phyloP scores from a whole-genome alignment of 768 basidiomycete genomes.

The Phylloporus sp. region DNA sequence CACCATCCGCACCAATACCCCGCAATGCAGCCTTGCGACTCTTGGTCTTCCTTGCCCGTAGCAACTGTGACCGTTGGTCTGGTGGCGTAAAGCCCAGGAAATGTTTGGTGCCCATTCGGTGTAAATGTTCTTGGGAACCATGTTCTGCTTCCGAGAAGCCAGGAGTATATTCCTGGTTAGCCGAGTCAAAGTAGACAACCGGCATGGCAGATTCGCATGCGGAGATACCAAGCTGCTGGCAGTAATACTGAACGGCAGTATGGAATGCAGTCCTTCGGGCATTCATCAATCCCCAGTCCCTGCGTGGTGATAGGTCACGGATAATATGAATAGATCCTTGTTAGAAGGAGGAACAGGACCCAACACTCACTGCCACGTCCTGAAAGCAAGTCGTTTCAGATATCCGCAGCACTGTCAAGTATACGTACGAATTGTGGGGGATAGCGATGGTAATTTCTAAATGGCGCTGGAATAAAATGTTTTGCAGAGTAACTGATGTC shows the following conservation, averaged over 20 bases:
- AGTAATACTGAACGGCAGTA: conserved; percentile 72
- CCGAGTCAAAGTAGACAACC: conserved; percentile 42
- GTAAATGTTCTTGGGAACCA: conserved; percentile 4
- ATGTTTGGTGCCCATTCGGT: conserved; percentile 7
- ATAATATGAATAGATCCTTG: neutral
- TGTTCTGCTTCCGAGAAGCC: neutral
- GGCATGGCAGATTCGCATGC: conserved; percentile 61
- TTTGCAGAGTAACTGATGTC: conserved; percentile 59
- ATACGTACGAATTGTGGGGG: conserved; percentile 44
- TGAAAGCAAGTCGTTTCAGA: conserved; percentile 12
- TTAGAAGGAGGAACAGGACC: neutral
- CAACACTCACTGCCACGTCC: conserved; percentile 34
- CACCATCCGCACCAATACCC: conserved; percentile 25
- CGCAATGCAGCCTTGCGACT: conserved; percentile 34
- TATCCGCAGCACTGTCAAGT: neutral
- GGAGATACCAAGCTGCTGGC: conserved; percentile 62
- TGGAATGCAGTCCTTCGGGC: conserved; percentile 74
- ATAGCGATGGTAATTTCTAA: conserved; percentile 69
- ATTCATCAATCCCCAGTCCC: conserved; percentile 60
- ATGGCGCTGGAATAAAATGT: conserved; percentile 62
- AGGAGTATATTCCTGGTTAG: conserved; percentile 10
- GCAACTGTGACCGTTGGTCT: conserved; percentile 11
- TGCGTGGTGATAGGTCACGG: conserved; percentile 9
- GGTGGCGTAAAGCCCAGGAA: conserved; percentile 32
- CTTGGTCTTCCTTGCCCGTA: conserved; percentile 32